These are phyloP conservation scores for Coniella vitis DNA, from an alignment of 2,329 filamentous ascomycete species.

Conservation along the genomic window DNA sequence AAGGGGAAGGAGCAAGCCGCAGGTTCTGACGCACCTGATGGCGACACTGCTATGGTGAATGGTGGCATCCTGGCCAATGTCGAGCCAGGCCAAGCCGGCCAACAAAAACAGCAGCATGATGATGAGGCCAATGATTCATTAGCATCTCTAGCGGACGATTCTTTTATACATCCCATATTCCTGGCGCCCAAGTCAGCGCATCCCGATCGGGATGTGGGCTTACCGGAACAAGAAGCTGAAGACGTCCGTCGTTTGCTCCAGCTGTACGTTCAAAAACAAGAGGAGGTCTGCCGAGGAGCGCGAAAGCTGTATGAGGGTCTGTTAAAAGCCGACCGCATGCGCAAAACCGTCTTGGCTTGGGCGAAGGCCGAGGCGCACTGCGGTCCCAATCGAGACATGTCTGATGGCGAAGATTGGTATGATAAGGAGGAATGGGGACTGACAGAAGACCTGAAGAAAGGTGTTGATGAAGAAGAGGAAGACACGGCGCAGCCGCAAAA, in stretches of 20 bases:
- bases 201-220: slow-evolving; percentile 63
- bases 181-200: slow-evolving; percentile 53
- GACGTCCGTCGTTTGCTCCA: slow-evolving; percentile 68
- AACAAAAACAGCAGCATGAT: background rate
- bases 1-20: slow-evolving; percentile 11
- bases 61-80: background rate
- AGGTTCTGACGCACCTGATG: slow-evolving; percentile 2
- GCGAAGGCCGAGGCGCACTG: slow-evolving; percentile 71
- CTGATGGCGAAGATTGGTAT: slow-evolving; percentile 85
- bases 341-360: slow-evolving; percentile 66
- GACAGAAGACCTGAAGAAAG: slow-evolving; percentile 70
- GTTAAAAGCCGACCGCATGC: slow-evolving; percentile 63
- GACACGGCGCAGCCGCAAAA: slow-evolving; percentile 54
- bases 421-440: slow-evolving; percentile 75
- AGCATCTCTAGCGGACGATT: slow-evolving; percentile 28
- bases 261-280: slow-evolving; percentile 77
- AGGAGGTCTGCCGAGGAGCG: slow-evolving; percentile 70
- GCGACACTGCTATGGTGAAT: slow-evolving; percentile 9
- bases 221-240: slow-evolving; percentile 69
- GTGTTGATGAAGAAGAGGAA: slow-evolving; percentile 76
- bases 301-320: slow-evolving; percentile 63
- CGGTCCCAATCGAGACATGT: slow-evolving; percentile 64
- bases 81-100: background rate
- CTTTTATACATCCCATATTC: slow-evolving; percentile 70
- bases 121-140: slow-evolving; percentile 11